phyloP scores from a whole-genome alignment of 2,329 filamentous ascomycete genomes.

The Fusarium virguliforme region DNA sequence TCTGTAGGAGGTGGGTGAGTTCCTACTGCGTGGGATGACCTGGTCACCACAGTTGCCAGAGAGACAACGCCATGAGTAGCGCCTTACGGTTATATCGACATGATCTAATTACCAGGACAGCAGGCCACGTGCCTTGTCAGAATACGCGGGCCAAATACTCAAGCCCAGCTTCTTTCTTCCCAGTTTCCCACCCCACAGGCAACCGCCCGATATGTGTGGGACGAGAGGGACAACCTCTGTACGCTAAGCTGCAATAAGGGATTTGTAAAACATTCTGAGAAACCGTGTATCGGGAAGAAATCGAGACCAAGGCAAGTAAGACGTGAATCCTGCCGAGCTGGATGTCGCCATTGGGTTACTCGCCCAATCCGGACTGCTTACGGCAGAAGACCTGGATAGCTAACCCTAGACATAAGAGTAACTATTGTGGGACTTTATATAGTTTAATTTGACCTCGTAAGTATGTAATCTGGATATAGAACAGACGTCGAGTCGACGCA shows the following conservation, averaged over 20 bases:
- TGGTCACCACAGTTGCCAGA: neutral
- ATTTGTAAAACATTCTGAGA: neutral
- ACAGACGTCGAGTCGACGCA: neutral
- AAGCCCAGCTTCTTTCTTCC: neutral
- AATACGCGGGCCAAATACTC: no score
- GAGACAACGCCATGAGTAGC: neutral
- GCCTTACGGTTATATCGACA: neutral
- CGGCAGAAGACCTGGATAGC: neutral
- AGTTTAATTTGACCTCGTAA: constrained; percentile 11
- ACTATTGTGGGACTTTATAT: constrained; percentile 7
- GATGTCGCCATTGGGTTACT: neutral
- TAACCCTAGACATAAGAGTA: neutral
- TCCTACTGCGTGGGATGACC: neutral
- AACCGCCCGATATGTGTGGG: neutral
- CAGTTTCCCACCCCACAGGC: neutral
- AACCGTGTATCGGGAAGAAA: neutral
- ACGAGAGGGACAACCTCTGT: neutral
- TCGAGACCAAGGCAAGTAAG: neutral
- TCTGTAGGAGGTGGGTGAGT: neutral
- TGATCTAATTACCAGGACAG: neutral
- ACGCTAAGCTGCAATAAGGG: neutral
- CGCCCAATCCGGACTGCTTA: constrained; percentile 6
- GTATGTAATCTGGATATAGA: neutral
- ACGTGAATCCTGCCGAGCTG: neutral
- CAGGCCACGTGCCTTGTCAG: no score